Evolutionary conservation across 2,329 filamentous ascomycete genomes (phyloP).

Genomic region (Fusarium sp.): DNA sequence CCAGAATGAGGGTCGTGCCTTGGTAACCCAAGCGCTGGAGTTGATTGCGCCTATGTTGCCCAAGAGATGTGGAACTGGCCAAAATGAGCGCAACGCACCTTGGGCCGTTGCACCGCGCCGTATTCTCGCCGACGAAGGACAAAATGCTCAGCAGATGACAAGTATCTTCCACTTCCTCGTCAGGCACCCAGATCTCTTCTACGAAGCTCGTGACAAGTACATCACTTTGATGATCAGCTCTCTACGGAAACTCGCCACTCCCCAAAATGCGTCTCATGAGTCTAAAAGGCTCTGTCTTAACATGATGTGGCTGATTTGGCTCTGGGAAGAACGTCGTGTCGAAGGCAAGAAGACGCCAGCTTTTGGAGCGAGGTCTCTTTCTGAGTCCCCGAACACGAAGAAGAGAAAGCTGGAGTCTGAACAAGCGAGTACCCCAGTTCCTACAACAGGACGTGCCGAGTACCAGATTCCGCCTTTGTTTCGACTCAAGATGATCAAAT

Average conservation of each 20-base stretch:
- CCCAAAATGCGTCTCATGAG: constrained; percentile 89
- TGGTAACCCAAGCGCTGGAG: constrained; percentile 95
- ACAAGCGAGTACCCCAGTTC: constrained; percentile 67
- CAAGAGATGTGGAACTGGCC: constrained; percentile 79
- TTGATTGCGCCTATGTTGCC: constrained; percentile 95
- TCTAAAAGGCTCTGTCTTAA: constrained; percentile 92
- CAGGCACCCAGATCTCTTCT: constrained; percentile 92
- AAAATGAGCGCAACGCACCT: constrained; percentile 80
- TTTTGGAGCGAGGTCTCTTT: constrained; percentile 57
- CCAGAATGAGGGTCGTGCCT: constrained; percentile 91
- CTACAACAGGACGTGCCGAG: constrained; percentile 70
- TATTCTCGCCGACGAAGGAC: constrained; percentile 92
- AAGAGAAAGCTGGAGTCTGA: constrained; percentile 85
- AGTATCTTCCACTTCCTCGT: constrained; percentile 98
- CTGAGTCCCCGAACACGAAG: constrained; percentile 79
- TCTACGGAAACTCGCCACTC: constrained; percentile 87
- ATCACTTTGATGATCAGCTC: constrained; percentile 90
- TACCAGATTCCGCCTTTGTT: constrained; percentile 78
- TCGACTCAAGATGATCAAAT: constrained; percentile 89
- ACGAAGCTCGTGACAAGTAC: constrained; percentile 93
- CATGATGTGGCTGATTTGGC: constrained; percentile 90
- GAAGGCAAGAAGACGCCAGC: constrained; percentile 65
- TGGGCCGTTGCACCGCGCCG: constrained; percentile 94
- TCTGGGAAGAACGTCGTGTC: constrained; percentile 90
- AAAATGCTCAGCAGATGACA: constrained; percentile 95